Percentiles rank a stretch among this genome's conserved stretches.
phyloP scores from a whole-genome alignment of 345 rosid genomes.

The Streptanthus diversifolius region DNA sequence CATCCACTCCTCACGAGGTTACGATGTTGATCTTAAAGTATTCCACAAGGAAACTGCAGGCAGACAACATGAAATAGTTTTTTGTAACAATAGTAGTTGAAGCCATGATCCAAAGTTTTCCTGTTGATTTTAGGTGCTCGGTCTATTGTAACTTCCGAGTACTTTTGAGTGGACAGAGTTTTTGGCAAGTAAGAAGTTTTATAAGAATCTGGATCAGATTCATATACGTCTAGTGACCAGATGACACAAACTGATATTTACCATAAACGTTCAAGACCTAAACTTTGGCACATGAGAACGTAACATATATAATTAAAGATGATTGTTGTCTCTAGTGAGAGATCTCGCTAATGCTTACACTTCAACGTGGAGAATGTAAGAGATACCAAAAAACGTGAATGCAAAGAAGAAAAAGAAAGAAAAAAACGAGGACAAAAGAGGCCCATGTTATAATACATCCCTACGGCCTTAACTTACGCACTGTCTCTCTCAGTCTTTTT shows the following conservation, averaged over 20 bases:
- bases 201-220: background rate
- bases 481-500: conserved; percentile 5
- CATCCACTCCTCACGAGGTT: conserved; percentile 44
- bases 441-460: conserved; percentile 19
- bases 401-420: background rate
- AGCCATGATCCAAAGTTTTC: background rate
- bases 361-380: conserved; percentile 24
- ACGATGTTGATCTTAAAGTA: too few relatives aligned
- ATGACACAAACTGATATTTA: background rate
- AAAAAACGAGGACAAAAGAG: conserved; percentile 11
- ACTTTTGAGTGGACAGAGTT: background rate
- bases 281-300: conserved; percentile 16
- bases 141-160: background rate
- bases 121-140: background rate
- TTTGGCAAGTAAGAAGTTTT: conserved; percentile 21
- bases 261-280: conserved; percentile 6
- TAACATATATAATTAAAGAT: background rate
- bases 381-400: conserved; percentile 29
- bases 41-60: background rate
- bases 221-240: background rate
- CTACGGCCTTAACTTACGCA: background rate
- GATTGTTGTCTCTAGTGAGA: conserved; percentile 12
- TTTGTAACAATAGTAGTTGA: background rate
- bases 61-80: background rate
- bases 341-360: conserved; percentile 1